Evolutionary conservation across 768 basidiomycete species (phyloP).

Genomic region (Tulasnella sp.): DNA sequence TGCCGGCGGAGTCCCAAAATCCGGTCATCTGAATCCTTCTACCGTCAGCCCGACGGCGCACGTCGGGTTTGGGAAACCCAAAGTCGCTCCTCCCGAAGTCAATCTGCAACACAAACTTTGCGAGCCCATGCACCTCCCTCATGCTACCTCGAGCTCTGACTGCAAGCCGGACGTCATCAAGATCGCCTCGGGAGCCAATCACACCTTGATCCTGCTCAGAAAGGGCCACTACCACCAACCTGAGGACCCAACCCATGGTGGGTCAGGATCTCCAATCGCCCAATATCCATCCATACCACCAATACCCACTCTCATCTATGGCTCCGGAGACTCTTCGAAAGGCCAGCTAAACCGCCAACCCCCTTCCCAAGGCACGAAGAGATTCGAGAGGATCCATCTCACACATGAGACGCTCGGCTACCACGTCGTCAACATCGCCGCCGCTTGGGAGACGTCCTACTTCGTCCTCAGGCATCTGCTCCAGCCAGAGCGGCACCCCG

Average conservation of each 20-base stretch:
- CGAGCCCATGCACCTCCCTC: background rate
- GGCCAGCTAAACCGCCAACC: constrained; percentile 54
- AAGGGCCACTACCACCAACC: too few relatives aligned
- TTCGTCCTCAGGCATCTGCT: constrained; percentile 40
- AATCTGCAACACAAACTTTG: background rate
- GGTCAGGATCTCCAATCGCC: too few relatives aligned
- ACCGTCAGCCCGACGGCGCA: background rate
- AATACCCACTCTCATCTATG: constrained; percentile 43
- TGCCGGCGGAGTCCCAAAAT: too few relatives aligned
- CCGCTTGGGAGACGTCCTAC: constrained; percentile 79
- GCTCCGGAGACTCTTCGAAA: constrained; percentile 54
- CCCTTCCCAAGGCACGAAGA: constrained; percentile 25
- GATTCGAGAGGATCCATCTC: constrained; percentile 22
- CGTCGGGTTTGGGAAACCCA: too few relatives aligned
- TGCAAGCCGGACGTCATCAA: constrained; percentile 28
- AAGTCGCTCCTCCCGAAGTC: background rate
- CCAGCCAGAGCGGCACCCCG: constrained; percentile 26
- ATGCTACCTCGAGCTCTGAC: background rate
- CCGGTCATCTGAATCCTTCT: background rate
- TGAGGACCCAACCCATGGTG: too few relatives aligned
- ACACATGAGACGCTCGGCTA: constrained; percentile 25
- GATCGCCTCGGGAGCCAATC: constrained; percentile 65
- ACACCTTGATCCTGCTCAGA: constrained; percentile 57
- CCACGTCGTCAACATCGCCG: constrained; percentile 40
- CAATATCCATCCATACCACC: background rate